Evolutionary conservation across 164 flowering plant genomes (phyloP), one percentile per base, ranked within the genome.

Genomic region (Tinospora cordifolia): DNA sequence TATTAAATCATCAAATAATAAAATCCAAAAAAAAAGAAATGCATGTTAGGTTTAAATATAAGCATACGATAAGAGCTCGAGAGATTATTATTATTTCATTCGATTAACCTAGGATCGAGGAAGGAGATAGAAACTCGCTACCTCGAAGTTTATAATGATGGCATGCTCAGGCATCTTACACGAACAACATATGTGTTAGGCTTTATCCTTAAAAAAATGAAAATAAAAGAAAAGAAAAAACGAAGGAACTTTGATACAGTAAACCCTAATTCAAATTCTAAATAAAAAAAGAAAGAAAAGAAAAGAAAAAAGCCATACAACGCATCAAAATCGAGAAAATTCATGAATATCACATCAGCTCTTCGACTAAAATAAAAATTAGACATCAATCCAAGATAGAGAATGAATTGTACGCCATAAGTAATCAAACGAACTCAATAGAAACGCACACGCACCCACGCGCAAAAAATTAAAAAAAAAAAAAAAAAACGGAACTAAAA

Each of bases 261-360:
- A 70, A 70, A 77, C 71, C 75, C 74, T 63, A 70, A 72, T 68
- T 69, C 62, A 1, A 63, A n/a, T 26, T 39, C 21, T 17, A 41
- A 60, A 60, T 26, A 25, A 60, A n/a, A 24, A 24, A 24, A 60
- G 63, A 60, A 21, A 13, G 36, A 25, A 30, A 30, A 15, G 39
- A 17, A 62, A 34, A 27, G 34, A 3, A 62, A 19, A 34, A 62
- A 8, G 17, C 21, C 19, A 62, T 1, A 62, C n/a, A 2, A 15
- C n/a, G 1, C 21, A 27, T 26, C 30, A 27, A 27, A 15, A 26
- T 62, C 65, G 25, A 59, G 8, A 38, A 2, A 22, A 59, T 15
- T 34, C 63, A n/a, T 36, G 38, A 41, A 58, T 27, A 27, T 41
- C 30, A 19, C 59, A 26, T 12, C 21, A 57, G 21, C 12, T 57